phyloP scores from a whole-genome alignment of 441 rosid species.

The Euphorbia schlechtendalii region DNA sequence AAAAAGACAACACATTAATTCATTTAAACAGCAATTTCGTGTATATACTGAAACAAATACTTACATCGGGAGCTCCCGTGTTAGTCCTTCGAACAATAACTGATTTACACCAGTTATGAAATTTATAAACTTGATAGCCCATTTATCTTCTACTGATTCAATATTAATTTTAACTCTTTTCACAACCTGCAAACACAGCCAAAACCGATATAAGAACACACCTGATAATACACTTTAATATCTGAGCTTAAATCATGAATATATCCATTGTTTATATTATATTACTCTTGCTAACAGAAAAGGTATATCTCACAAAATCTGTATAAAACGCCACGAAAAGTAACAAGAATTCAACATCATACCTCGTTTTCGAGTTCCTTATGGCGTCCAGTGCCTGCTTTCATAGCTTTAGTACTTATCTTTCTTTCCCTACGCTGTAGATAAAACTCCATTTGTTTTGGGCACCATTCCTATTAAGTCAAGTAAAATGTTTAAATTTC shows the following conservation, averaged over 20 bases:
- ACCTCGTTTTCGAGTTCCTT: slow-evolving; percentile 70
- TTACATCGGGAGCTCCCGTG: slow-evolving; percentile 74
- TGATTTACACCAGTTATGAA: slow-evolving; percentile 54
- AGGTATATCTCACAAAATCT: not conserved
- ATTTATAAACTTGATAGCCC: slow-evolving; percentile 63
- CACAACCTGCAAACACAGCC: slow-evolving; percentile 40
- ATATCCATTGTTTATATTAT: not conserved
- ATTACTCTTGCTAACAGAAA: not conserved
- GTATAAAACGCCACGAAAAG: not conserved
- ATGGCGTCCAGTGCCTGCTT: slow-evolving; percentile 66
- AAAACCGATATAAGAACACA: slow-evolving; percentile 7
- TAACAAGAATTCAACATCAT: not conserved
- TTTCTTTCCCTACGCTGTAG: slow-evolving; percentile 36
- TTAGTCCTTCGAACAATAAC: too few species aligned
- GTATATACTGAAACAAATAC: slow-evolving; percentile 22
- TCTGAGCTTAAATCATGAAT: not conserved
- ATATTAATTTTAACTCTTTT: slow-evolving; percentile 38
- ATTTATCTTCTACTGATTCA: slow-evolving; percentile 54
- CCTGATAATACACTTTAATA: not conserved
- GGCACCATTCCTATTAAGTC: slow-evolving; percentile 75
- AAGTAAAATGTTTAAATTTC: not conserved
- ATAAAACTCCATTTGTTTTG: slow-evolving; percentile 62
- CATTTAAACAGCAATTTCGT: slow-evolving; percentile 4
- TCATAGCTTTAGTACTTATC: slow-evolving; percentile 53
- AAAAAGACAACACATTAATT: not conserved